Percentiles rank a stretch among this genome's conserved stretches.
phyloP scores from a whole-genome alignment of 1,139 yeast species.

The Meyerozyma elateridarum region DNA sequence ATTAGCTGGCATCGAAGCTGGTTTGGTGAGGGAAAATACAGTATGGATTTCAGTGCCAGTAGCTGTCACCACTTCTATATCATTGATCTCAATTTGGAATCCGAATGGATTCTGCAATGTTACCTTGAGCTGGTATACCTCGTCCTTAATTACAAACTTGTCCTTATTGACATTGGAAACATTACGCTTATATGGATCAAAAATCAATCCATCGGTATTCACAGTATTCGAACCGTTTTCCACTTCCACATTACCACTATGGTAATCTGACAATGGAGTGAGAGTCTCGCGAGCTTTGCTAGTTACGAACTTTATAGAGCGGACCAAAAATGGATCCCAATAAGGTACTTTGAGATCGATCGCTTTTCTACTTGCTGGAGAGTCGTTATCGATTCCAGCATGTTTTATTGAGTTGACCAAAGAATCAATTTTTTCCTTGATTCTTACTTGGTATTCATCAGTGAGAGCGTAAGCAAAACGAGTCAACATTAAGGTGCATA shows the following conservation, averaged over 20 bases:
- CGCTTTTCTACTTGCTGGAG: constrained; percentile 14
- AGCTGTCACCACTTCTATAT: constrained; percentile 41
- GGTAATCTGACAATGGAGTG: constrained; percentile 30
- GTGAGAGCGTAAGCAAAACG: constrained; percentile 48
- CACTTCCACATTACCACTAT: constrained; percentile 10
- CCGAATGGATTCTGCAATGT: constrained; percentile 76
- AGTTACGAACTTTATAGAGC: constrained; percentile 40
- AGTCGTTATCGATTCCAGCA: not conserved
- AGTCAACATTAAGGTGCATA: constrained; percentile 51
- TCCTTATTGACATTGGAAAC: constrained; percentile 19
- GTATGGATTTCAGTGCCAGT: constrained; percentile 27
- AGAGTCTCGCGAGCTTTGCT: constrained; percentile 23
- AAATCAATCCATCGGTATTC: constrained; percentile 18
- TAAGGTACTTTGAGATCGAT: constrained; percentile 32
- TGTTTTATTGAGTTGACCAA: constrained; percentile 17
- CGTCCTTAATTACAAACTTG: constrained; percentile 49
- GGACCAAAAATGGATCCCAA: constrained; percentile 69
- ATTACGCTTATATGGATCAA: constrained; percentile 29
- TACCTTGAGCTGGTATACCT: constrained; percentile 48
- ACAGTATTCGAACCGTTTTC: constrained; percentile 5
- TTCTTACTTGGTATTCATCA: constrained; percentile 30
- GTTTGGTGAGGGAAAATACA: constrained; percentile 15
- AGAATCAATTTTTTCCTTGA: constrained; percentile 25
- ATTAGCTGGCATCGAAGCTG: too few relatives aligned
- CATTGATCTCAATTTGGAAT: constrained; percentile 63